Evolutionary conservation across 2,329 filamentous ascomycete genomes (phyloP), one percentile per base, ranked within the genome.

Genomic region (Aspergillus texensis): DNA sequence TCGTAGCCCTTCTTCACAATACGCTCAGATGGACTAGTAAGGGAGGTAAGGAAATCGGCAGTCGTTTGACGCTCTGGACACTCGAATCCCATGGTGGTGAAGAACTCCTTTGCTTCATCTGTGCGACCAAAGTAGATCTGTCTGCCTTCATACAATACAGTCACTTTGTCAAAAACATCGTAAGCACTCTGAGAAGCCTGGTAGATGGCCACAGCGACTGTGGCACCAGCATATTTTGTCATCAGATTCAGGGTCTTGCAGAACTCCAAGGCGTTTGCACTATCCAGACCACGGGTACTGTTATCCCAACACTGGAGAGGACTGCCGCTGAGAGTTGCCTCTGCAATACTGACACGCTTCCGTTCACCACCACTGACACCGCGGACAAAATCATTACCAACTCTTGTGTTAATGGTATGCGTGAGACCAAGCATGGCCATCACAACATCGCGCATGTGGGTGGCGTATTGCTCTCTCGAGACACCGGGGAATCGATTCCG

Each of bases 101-200:
- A 93, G 77, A 87, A 93, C 0, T 74, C 74, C 70, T 84, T 89
- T 0, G 91, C 91, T 3, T 83, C 78, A 6, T 72, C 73, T 0
- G 88, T 86, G 0, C 84, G 84, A 0, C 91, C 92, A 68, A 90
- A 94, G 79, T 88, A 94, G 70, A 94, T 93, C 72, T 93, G 86
- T 1, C 89, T 84, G 1, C 91, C 91, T 69, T 93, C 89, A 72
- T 93, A 92, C 0, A 93, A 79, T 0, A 94, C 88, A 0, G 86
- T 83, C 0, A 87, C 87, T 74, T 92, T 93, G 75, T 93, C 90
- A 67, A 93, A 93, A 28, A 86, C 77, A 62, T 88, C 82, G 58
- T 81, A 81, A 30, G 79, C 76, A 60, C 72, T 78, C 68, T 82
- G 79, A 16, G 78, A 79, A 43, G 80, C 80, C 68, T 82, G 80